Evolutionary conservation across 352 stramenopile species (phyloP).

Genomic region (Salisapilia sapeloensis): DNA sequence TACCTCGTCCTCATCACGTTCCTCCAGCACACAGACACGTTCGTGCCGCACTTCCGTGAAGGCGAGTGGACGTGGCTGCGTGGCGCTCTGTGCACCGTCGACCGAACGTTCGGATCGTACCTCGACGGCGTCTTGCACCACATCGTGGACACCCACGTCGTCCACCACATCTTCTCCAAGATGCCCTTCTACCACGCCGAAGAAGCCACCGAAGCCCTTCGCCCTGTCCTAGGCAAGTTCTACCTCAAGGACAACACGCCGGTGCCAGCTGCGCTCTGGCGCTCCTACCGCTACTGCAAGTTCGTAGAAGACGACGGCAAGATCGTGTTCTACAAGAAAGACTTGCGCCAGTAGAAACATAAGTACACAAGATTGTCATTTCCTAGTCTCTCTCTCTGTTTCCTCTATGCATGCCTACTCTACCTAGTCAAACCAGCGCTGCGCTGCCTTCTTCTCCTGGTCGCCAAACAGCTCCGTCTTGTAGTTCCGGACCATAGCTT

Average conservation of each 20-base stretch:
- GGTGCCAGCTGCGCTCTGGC: slow-evolving; percentile 83
- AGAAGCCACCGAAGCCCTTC: slow-evolving; percentile 89
- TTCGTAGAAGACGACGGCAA: slow-evolving; percentile 88
- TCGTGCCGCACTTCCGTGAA: slow-evolving; percentile 91
- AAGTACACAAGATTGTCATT: slow-evolving; percentile 1
- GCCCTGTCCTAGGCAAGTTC: slow-evolving; percentile 87
- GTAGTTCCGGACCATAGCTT: slow-evolving; percentile 62
- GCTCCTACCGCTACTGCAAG: slow-evolving; percentile 86
- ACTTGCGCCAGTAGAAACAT: slow-evolving; percentile 4
- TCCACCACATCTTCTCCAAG: slow-evolving; percentile 97
- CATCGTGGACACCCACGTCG: slow-evolving; percentile 96
- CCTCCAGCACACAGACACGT: slow-evolving; percentile 96
- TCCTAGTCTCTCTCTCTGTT: slow-evolving; percentile 2
- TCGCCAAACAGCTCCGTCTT: slow-evolving; percentile 73
- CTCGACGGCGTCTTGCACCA: slow-evolving; percentile 95
- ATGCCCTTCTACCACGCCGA: slow-evolving; percentile 98
- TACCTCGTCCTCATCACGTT: slow-evolving; percentile 97
- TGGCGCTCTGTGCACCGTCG: slow-evolving; percentile 93
- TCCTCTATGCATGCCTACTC: not conserved
- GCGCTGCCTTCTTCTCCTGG: slow-evolving; percentile 8
- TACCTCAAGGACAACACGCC: slow-evolving; percentile 90
- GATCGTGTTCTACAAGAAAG: slow-evolving; percentile 83
- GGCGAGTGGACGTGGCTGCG: slow-evolving; percentile 94
- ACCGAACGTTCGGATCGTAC: slow-evolving; percentile 91
- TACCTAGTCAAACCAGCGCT: slow-evolving; percentile 59